phyloP scores from a whole-genome alignment of 148 eudicot genomes.

The Fallopia convolvulus region DNA sequence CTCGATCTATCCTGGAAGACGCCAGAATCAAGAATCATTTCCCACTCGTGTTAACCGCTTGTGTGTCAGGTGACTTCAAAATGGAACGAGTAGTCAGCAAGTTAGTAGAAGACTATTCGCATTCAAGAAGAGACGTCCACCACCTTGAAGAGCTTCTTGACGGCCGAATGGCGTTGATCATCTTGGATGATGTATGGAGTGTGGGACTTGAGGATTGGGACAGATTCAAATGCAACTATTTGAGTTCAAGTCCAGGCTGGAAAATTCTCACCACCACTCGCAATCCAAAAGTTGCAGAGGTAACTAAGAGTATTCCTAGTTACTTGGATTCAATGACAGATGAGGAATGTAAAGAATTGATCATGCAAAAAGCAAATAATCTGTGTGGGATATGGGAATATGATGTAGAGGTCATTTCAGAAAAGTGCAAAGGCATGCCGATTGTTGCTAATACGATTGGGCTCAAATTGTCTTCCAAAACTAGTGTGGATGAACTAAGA shows the following conservation, averaged over 20 bases:
- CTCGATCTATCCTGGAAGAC: neutral
- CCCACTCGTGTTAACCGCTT: neutral
- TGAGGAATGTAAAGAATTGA: neutral
- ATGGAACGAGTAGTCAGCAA: neutral
- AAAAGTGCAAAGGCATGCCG: neutral
- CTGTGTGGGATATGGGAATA: neutral
- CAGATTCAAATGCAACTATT: neutral
- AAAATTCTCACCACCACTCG: neutral
- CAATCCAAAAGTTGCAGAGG: neutral
- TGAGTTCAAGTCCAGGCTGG: neutral
- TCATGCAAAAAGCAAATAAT: neutral
- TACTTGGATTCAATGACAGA: neutral
- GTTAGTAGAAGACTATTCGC: neutral
- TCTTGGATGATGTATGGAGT: neutral
- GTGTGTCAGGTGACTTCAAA: neutral
- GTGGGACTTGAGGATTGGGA: neutral
- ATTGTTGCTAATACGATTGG: neutral
- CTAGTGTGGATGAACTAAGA: neutral
- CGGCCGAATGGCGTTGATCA: neutral
- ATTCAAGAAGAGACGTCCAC: neutral
- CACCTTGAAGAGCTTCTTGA: neutral
- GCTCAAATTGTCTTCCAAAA: neutral
- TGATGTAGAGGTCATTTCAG: neutral
- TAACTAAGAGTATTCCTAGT: neutral
- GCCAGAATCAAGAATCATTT: neutral